Percentiles rank a stretch among this genome's conserved stretches.
phyloP scores from a whole-genome alignment of 768 basidiomycete species.

The Sporobolomyces roseus region DNA sequence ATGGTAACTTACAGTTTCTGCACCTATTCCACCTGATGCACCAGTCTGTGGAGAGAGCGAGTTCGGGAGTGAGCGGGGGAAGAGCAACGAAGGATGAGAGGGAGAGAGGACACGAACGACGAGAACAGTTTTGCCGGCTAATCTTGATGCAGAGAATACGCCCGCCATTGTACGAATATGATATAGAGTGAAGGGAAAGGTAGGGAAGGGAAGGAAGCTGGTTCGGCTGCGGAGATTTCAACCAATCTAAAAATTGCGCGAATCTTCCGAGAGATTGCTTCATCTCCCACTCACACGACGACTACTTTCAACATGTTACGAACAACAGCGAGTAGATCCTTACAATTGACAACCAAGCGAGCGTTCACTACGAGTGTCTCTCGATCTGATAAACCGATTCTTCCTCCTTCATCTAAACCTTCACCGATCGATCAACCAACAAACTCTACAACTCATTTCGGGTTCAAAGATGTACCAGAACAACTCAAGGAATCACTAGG shows the following conservation, averaged over 20 bases:
- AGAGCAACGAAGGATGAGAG: neutral
- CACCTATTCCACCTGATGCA: constrained; percentile 37
- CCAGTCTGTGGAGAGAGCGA: constrained; percentile 9
- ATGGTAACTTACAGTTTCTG: constrained; percentile 33
- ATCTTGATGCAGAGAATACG: constrained; percentile 27
- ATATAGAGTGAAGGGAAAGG: neutral
- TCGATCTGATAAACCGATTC: neutral
- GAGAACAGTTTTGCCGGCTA: constrained; percentile 37
- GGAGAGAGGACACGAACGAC: constrained; percentile 6
- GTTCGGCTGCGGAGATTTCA: neutral
- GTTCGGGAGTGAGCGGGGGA: neutral
- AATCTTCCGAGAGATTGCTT: neutral
- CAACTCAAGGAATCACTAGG: constrained; percentile 75
- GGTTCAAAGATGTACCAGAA: constrained; percentile 83
- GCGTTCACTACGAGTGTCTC: constrained; percentile 2
- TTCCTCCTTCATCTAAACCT: constrained; percentile 1
- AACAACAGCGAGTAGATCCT: neutral
- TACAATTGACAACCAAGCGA: neutral
- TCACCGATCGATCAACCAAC: neutral
- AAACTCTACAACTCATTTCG: constrained; percentile 67
- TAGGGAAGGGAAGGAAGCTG: too few relatives aligned
- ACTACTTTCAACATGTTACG: neutral
- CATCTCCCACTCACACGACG: neutral
- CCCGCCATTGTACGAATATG: constrained; percentile 10
- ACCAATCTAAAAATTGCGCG: neutral